phyloP scores from a whole-genome alignment of 495 filamentous ascomycete species.

The Hypoxylon lenormandii region DNA sequence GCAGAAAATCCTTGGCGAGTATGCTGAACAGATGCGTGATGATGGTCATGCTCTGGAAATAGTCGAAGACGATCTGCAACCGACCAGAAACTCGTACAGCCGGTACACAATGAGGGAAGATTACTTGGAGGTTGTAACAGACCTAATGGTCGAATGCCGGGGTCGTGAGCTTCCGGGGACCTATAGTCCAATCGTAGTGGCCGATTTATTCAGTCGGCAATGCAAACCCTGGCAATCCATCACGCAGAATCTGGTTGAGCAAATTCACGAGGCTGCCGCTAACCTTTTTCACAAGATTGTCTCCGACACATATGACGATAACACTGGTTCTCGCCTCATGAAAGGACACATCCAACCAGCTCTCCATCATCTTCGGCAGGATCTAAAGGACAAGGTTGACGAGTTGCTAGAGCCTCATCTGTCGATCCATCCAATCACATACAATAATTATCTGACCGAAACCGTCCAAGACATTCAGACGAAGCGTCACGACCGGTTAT shows the following conservation, averaged over 20 bases:
- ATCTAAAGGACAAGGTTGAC: slow-evolving; percentile 40
- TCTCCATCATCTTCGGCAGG: slow-evolving; percentile 46
- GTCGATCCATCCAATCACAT: slow-evolving; percentile 62
- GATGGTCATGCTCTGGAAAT: slow-evolving; percentile 48
- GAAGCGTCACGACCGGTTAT: slow-evolving; percentile 48
- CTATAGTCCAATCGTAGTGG: slow-evolving; percentile 57
- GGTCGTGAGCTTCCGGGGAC: slow-evolving; percentile 58
- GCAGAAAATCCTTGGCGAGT: slow-evolving; percentile 45
- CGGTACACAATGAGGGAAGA: slow-evolving; percentile 25
- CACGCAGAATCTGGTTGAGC: slow-evolving; percentile 47
- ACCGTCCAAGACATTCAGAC: slow-evolving; percentile 58
- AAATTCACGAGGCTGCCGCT: slow-evolving; percentile 48
- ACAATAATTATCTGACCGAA: slow-evolving; percentile 65
- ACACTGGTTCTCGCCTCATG: slow-evolving; percentile 57
- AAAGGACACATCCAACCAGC: slow-evolving; percentile 55
- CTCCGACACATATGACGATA: slow-evolving; percentile 50
- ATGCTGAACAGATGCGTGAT: slow-evolving; percentile 46
- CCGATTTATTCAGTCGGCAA: slow-evolving; percentile 56
- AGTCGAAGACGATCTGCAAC: slow-evolving; percentile 39
- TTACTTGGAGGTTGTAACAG: slow-evolving; percentile 24
- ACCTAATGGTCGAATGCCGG: slow-evolving; percentile 38
- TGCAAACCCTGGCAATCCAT: slow-evolving; percentile 55
- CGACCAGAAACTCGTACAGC: slow-evolving; percentile 13
- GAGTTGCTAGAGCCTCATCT: slow-evolving; percentile 47
- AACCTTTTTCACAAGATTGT: slow-evolving; percentile 49